Base-by-base conservation (phyloP, 345 rosid species). In the Eucalyptus tenuipes region DNA sequence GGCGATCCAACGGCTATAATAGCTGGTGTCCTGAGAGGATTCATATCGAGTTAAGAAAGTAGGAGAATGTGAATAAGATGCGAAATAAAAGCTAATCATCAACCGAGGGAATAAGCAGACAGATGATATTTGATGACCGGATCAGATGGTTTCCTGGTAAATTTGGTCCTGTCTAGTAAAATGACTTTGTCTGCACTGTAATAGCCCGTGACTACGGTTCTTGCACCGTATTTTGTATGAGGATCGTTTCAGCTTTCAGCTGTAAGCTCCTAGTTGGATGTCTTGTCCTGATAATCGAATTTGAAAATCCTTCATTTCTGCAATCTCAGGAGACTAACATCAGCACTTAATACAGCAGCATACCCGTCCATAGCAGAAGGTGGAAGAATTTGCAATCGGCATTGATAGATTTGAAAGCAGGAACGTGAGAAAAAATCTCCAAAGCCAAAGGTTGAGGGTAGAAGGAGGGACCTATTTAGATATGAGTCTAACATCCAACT, bases 1-100 rank as follows among this genome's bases (percentile, higher is more conserved):
- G 95, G 95, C 10, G 94, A 93, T 90, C 94, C 94, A 47, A 91
- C 93, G 3, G 91, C 91, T 59, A 59, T 94, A 8, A 49, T 94
- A 44, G 89, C 91, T 29, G 93, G 92, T 22, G 92, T 90, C 27
- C 89, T 93, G n/a, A 91, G 87, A n/a, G 91, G 92, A n/a, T 86
- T 93, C 42, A 55, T 93, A 22, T 89, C 93, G 13, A 88, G 89
- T 88, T 90, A 89, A 47, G 29, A 20, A 75, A 75, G 47, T 40
- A 75, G 47, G 84, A 75, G 84, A 40, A 40, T 10, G 81, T 10
- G 75, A 61, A 57, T 17, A 31, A 66, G 4, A 57, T n/a, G 64
- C 25, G 53, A 40, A 31, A 86, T n/a, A 37, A n/a, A 29, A 17
- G 68, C 37, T 7, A 13, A 42, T 47, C n/a, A 18, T 85, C 29